Conservation (phyloP, 768 basidiomycete genomes). For the Leccinum subgranulosum region DNA sequence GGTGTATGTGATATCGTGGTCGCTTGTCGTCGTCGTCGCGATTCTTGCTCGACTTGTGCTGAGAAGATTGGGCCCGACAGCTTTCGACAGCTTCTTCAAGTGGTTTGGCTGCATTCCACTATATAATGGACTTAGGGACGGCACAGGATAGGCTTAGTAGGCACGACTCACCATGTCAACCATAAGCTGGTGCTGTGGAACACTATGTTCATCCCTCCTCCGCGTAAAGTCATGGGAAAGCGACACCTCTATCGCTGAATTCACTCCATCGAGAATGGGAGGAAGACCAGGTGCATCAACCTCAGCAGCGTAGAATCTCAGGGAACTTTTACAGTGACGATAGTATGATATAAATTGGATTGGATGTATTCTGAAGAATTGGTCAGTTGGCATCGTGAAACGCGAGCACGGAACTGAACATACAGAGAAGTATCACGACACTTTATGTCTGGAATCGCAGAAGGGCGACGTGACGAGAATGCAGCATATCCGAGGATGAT, state of each 20-base stretch:
- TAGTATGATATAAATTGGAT: slow-evolving; percentile 46
- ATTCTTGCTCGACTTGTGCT: background rate
- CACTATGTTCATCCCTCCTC: slow-evolving; percentile 6
- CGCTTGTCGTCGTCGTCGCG: slow-evolving; percentile 5
- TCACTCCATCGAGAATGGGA: slow-evolving; percentile 13
- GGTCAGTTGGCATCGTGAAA: slow-evolving; percentile 8
- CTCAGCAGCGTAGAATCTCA: slow-evolving; percentile 64
- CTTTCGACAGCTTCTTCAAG: slow-evolving; percentile 29
- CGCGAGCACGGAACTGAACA: background rate
- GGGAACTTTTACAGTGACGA: slow-evolving; percentile 48
- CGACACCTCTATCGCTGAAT: slow-evolving; percentile 26
- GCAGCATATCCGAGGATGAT: slow-evolving; percentile 30
- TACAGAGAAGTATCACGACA: slow-evolving; percentile 26
- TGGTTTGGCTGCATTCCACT: slow-evolving; percentile 46
- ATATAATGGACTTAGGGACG: background rate
- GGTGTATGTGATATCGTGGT: background rate
- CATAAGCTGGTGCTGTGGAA: slow-evolving; percentile 26
- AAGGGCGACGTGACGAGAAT: slow-evolving; percentile 13
- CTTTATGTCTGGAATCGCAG: slow-evolving; percentile 30
- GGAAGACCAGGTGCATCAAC: slow-evolving; percentile 28
- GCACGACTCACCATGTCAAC: slow-evolving; percentile 40
- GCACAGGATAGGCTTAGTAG: background rate
- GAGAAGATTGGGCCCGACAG: background rate
- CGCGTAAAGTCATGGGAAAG: slow-evolving; percentile 41
- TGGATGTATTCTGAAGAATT: slow-evolving; percentile 11